Evolutionary conservation across 202 grass and related monocot genomes (phyloP).

Genomic region (Setaria italica): DNA sequence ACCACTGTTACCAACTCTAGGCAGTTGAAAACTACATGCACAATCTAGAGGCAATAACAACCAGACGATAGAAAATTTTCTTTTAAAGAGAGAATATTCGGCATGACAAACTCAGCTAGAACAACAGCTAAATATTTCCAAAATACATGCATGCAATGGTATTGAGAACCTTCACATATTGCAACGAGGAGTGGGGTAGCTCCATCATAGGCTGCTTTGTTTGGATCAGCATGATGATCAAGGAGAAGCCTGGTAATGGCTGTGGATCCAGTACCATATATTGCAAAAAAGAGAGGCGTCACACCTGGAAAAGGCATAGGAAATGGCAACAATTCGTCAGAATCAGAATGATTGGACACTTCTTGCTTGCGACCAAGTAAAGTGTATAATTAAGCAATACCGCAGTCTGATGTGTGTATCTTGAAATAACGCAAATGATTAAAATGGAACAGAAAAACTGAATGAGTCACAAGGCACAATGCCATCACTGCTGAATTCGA

Average conservation of each 20-base stretch:
- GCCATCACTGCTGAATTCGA: not conserved
- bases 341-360: slow-evolving; percentile 10
- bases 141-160: not conserved
- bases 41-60: not conserved
- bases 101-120: not conserved
- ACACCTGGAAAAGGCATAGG: slow-evolving; percentile 25
- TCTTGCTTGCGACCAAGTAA: not conserved
- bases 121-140: not conserved
- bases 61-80: not conserved
- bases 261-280: slow-evolving; percentile 29
- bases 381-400: not conserved
- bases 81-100: not conserved
- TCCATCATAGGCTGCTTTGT: slow-evolving; percentile 26
- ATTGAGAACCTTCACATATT: slow-evolving; percentile 21
- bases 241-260: slow-evolving; percentile 30
- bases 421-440: not conserved
- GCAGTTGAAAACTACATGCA: not conserved
- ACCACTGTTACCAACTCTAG: not conserved
- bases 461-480: not conserved
- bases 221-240: slow-evolving; percentile 45
- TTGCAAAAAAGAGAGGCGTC: slow-evolving; percentile 37
- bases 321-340: slow-evolving; percentile 11
- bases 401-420: not conserved
- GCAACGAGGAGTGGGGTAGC: slow-evolving; percentile 32
- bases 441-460: not conserved